A percentile compares a stretch with the other conserved stretches of the same genome.
Evolutionary conservation across 129 eudicot genomes (phyloP).

Genomic region (Silybum marianum): DNA sequence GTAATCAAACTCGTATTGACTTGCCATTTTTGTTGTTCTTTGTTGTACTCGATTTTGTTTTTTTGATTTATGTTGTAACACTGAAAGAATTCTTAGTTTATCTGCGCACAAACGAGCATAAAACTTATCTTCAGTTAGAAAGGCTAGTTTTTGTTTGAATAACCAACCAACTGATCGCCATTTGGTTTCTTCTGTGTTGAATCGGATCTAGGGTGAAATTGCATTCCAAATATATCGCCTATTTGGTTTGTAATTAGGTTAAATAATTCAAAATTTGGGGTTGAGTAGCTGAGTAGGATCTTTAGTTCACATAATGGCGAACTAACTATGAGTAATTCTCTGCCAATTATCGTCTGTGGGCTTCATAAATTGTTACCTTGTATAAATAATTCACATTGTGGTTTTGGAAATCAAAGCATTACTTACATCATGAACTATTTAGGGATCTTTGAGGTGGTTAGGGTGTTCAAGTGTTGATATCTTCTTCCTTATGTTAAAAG

Average conservation of each 20-base stretch:
- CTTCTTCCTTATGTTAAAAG: conserved; percentile 15
- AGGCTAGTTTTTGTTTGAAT: not conserved
- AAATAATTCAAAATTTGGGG: not conserved
- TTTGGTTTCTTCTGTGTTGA: conserved; percentile 23
- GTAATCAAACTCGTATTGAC: not conserved
- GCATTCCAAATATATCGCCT: conserved; percentile 14
- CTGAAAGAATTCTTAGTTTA: not conserved
- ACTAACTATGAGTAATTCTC: not conserved
- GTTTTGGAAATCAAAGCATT: not conserved
- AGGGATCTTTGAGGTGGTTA: conserved; percentile 33
- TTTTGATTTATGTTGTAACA: not conserved
- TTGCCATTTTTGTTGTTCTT: conserved; percentile 21
- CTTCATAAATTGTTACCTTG: not conserved
- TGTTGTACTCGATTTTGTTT: not conserved
- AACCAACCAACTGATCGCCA: not conserved
- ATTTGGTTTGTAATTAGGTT: conserved; percentile 12
- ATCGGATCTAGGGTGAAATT: conserved; percentile 52
- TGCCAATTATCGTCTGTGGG: not conserved
- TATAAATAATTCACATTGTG: conserved; percentile 14
- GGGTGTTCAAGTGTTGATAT: conserved; percentile 16
- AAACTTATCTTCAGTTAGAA: not conserved
- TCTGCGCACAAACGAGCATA: not conserved
- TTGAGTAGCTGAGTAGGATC: conserved; percentile 18
- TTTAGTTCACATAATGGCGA: conserved; percentile 7
- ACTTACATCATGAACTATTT: not conserved